These are phyloP conservation scores for Corchorus capsularis DNA, from an alignment of 345 rosid species.

Conservation along the genomic window DNA sequence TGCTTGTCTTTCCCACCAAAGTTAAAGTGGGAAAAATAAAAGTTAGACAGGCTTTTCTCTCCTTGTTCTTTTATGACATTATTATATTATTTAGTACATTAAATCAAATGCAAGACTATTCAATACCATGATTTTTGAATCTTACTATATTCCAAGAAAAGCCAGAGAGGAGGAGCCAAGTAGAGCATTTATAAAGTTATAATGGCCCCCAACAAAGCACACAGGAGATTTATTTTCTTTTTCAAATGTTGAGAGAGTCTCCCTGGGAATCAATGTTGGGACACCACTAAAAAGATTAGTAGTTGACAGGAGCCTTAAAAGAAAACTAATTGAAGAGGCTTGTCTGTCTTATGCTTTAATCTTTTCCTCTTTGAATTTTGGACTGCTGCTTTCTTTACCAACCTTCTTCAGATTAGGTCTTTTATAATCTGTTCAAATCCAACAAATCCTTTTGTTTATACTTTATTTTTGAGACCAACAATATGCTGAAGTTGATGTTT, in stretches of 20 bases:
- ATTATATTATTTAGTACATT: too few species aligned
- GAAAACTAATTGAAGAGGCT: not conserved
- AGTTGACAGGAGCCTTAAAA: not conserved
- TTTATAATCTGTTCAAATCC: too few species aligned
- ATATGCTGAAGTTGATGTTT: too few species aligned
- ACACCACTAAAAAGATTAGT: not conserved
- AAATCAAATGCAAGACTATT: too few species aligned
- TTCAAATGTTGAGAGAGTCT: not conserved
- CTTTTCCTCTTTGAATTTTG: not conserved
- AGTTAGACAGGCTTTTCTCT: not conserved
- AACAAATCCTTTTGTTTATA: too few species aligned
- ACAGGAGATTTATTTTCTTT: too few species aligned
- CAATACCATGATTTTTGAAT: too few species aligned
- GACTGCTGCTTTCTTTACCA: not conserved
- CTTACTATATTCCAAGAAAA: too few species aligned
- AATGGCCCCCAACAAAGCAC: too few species aligned
- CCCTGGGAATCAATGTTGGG: not conserved
- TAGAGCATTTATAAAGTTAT: not conserved
- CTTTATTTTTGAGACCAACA: too few species aligned
- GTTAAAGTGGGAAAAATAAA: not conserved
- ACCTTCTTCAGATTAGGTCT: too few species aligned
- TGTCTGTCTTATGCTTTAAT: not conserved
- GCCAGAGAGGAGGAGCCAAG: not conserved
- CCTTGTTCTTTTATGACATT: not conserved
- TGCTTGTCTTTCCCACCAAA: slow-evolving; percentile 2